Evolutionary conservation across 176 grass and related monocot species (phyloP).

Genomic region (Eremochloa ophiuroides): DNA sequence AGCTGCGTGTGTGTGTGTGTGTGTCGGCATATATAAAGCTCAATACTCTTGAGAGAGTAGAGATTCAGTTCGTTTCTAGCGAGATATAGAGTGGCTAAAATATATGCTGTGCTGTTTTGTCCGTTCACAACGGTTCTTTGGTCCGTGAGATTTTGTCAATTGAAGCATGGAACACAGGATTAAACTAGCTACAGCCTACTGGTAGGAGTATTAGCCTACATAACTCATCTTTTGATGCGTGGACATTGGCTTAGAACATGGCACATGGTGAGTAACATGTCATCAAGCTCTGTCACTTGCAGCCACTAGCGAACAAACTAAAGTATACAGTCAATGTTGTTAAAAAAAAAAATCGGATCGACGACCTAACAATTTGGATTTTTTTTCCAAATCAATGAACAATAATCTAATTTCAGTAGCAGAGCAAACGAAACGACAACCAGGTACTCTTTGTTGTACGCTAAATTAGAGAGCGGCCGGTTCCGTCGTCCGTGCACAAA

Average conservation of each 20-base stretch:
- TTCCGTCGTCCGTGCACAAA: neutral
- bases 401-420: neutral
- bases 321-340: neutral
- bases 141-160: conserved; percentile 7
- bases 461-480: neutral
- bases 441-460: neutral
- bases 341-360: neutral
- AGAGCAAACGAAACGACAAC: neutral
- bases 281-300: neutral
- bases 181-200: neutral
- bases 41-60: too few relatives aligned
- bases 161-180: neutral
- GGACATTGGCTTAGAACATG: conserved; percentile 1
- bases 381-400: neutral
- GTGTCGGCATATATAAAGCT: neutral
- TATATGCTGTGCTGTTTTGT: neutral
- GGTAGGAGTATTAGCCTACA: neutral
- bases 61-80: neutral
- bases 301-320: neutral
- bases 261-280: neutral
- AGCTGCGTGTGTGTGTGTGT: neutral
- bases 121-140: conserved; percentile 30
- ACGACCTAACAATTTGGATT: neutral
- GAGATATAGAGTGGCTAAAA: neutral
- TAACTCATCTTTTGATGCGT: conserved; percentile 13